Evolutionary conservation across 192 early-diverging fungal genomes (phyloP).

Genomic region (Entrophospora sp.): DNA sequence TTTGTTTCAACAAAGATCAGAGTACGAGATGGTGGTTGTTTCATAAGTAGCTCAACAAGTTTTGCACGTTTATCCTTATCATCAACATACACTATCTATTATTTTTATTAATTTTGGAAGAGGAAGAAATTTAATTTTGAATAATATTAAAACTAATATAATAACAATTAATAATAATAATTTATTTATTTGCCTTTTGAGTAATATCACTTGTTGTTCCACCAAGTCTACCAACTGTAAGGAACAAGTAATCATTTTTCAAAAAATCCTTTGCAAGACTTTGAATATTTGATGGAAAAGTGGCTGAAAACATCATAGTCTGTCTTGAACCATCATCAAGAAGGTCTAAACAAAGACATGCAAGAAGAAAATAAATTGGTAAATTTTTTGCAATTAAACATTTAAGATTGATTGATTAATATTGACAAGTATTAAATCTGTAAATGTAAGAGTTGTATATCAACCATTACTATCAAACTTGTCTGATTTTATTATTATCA

Average conservation of each 20-base stretch:
- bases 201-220: constrained; percentile 84
- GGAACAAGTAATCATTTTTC: constrained; percentile 62
- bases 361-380: background rate
- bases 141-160: background rate
- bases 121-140: background rate
- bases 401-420: background rate
- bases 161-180: constrained; percentile 33
- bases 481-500: too few species aligned
- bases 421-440: background rate
- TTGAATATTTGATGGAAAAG: constrained; percentile 90
- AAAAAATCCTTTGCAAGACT: constrained; percentile 89
- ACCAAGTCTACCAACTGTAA: constrained; percentile 85
- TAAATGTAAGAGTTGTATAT: too few species aligned
- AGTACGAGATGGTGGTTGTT: constrained; percentile 50
- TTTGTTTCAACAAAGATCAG: constrained; percentile 82
- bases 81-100: constrained; percentile 51
- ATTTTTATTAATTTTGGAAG: background rate
- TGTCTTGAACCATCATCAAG: constrained; percentile 59
- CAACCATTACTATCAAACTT: too few species aligned
- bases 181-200: constrained; percentile 52
- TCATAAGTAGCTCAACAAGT: constrained; percentile 43
- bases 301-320: constrained; percentile 98
- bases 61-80: constrained; percentile 50
- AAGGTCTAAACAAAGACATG: constrained; percentile 69
- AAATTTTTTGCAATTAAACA: background rate